Evolutionary conservation across 2,329 filamentous ascomycete species (phyloP), one percentile per base, ranked within the genome.

Genomic region (Geosmithia morbida): DNA sequence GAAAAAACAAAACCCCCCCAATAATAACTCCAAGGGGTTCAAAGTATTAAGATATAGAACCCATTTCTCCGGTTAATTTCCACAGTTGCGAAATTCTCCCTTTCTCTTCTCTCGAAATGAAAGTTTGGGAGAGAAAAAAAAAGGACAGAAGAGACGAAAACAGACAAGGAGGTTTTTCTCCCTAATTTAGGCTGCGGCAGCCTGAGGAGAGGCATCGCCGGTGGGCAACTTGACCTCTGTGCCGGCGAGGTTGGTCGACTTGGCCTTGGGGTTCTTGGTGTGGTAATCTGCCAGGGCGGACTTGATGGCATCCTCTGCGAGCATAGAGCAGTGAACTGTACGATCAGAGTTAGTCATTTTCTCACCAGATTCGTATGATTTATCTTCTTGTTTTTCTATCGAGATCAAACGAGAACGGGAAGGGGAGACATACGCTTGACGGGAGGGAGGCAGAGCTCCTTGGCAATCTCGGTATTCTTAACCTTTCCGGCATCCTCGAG

Each of bases 401-500:
- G n/a, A n/a, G 17, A 10, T 7, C 4, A 4, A 29, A 18, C 41
- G 7, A 17, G 22, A 17, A 18, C 11, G 10, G 16, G 26, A 41
- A 22, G n/a, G 19, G 33, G 19, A 41, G 8, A 79, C 82, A 66
- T 70, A 88, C 85, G 67, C 71, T 94, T 94, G 46, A 94, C 87
- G 51, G 87, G 87, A 37, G 87, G 87, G 59, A 92, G 67, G 61
- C 87, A 92, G 49, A 96, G 73, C 69, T 98, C 94, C 73, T 94
- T 94, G 39, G 92, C 92, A 61, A 98, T 98, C 68, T 98, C 89
- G 3, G 90, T 95, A 69, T 98, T 98, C 71, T 87, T 84, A 57
- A 98, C 86, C 69, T 85, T 83, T 48, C 82, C 81, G 33, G 94
- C 92, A 64, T 98, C 87, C 57, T 98, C 92, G 54, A 98, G 53